Percentiles rank a stretch among this genome's conserved stretches.
Evolutionary conservation across 345 rosid genomes (phyloP).

Genomic region (Capsella bursapastoris): DNA sequence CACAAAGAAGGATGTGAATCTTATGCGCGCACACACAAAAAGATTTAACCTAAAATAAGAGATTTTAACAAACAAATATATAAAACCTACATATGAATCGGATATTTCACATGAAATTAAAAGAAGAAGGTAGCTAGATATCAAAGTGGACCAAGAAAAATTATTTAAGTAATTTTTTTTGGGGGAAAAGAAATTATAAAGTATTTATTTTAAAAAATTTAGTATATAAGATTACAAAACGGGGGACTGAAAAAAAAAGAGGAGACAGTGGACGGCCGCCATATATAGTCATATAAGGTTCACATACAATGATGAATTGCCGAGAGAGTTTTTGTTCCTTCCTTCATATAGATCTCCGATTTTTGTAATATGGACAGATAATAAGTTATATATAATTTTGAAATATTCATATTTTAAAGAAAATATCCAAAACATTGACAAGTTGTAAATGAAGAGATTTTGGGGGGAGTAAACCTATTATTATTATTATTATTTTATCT

Average conservation of each 20-base stretch:
- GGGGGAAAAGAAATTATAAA: background rate
- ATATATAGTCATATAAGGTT: conserved; percentile 41
- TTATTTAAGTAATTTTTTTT: too few species aligned
- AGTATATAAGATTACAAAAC: conserved; percentile 14
- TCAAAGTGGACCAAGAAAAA: conserved; percentile 10
- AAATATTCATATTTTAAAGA: background rate
- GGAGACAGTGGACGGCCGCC: conserved; percentile 38
- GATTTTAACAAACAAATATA: too few species aligned
- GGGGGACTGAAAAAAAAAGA: conserved; percentile 9
- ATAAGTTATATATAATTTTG: background rate
- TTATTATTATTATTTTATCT: conserved; percentile 9
- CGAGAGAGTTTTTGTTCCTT: conserved; percentile 33
- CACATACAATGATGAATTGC: conserved; percentile 43
- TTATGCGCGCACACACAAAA: too few species aligned
- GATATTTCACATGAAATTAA: conserved; percentile 11
- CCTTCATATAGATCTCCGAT: conserved; percentile 34
- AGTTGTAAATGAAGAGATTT: conserved; percentile 32
- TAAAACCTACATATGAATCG: background rate
- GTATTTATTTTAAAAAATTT: background rate
- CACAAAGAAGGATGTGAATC: too few species aligned
- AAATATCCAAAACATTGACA: conserved; percentile 42
- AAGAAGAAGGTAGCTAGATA: conserved; percentile 25
- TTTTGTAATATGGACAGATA: conserved; percentile 26
- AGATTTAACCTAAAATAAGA: too few species aligned
- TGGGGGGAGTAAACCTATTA: background rate